Conservation (phyloP, 495 filamentous ascomycete species). For the Polyplosphaeria fusca region DNA sequence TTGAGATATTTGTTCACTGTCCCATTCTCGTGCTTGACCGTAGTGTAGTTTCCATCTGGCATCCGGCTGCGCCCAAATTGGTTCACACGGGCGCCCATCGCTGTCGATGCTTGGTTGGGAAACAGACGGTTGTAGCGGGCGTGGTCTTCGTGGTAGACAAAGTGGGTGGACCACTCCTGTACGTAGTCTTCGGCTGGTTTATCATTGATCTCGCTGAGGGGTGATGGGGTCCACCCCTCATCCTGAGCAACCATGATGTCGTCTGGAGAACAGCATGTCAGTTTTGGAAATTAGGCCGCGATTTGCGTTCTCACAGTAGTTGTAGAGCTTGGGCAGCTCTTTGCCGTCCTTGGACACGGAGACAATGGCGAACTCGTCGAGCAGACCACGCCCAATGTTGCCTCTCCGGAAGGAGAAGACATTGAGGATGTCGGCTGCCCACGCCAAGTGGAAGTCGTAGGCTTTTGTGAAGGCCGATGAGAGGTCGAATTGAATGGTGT, state of each 20-base stretch:
- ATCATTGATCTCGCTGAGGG: constrained; percentile 40
- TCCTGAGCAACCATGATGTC: constrained; percentile 19
- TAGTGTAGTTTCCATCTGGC: constrained; percentile 37
- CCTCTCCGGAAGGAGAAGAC: constrained; percentile 25
- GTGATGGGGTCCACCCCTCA: constrained; percentile 22
- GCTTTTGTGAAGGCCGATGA: constrained; percentile 41
- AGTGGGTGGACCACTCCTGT: constrained; percentile 35
- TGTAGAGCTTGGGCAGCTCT: constrained; percentile 27
- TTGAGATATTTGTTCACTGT: constrained; percentile 40
- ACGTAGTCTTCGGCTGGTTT: constrained; percentile 40
- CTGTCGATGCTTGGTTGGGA: constrained; percentile 35
- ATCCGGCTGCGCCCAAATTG: not conserved
- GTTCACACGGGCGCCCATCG: not conserved
- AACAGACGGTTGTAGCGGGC: constrained; percentile 52
- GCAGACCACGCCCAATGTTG: constrained; percentile 6
- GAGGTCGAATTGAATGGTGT: constrained; percentile 44
- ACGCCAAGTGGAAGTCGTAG: constrained; percentile 50
- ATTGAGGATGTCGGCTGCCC: constrained; percentile 32
- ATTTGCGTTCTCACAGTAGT: constrained; percentile 18
- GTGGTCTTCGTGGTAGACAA: constrained; percentile 46
- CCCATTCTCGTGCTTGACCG: constrained; percentile 47
- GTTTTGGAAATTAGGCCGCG: not conserved
- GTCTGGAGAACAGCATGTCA: constrained; percentile 1
- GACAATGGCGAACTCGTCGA: constrained; percentile 26
- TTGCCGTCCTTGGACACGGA: constrained; percentile 31